These are phyloP conservation scores for Didymella lethalis DNA, from an alignment of 2,329 filamentous ascomycete species.

Conservation along the genomic window DNA sequence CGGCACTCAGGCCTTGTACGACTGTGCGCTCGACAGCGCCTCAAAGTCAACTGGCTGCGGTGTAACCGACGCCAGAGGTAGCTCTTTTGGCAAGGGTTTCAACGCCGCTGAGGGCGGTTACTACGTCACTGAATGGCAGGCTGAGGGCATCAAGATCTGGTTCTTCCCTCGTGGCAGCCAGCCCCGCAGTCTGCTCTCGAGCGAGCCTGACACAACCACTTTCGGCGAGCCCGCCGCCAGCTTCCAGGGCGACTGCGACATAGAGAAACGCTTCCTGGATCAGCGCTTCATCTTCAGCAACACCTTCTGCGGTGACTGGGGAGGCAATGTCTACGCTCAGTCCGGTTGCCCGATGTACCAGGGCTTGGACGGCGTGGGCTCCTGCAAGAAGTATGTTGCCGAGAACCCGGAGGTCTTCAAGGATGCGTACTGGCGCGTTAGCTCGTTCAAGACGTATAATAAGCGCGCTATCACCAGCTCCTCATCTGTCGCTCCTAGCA, in stretches of 20 bases:
- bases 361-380: conserved; percentile 21
- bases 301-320: conserved; percentile 90
- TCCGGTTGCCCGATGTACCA: conserved; percentile 61
- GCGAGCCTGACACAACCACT: conserved; percentile 65
- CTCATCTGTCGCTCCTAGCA: conserved; percentile 22
- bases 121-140: conserved; percentile 68
- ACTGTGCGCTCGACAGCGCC: conserved; percentile 32
- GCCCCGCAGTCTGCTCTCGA: conserved; percentile 66
- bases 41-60: conserved; percentile 52
- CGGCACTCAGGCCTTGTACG: conserved; percentile 14
- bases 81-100: conserved; percentile 60
- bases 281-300: conserved; percentile 82
- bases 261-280: conserved; percentile 71
- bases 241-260: conserved; percentile 77
- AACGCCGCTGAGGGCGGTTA: conserved; percentile 55
- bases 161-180: conserved; percentile 74
- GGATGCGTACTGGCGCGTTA: conserved; percentile 77
- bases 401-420: conserved; percentile 72
- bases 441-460: conserved; percentile 38
- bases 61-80: conserved; percentile 47
- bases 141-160: conserved; percentile 74
- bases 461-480: conserved; percentile 24
- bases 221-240: conserved; percentile 73
- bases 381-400: conserved; percentile 75
- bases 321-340: conserved; percentile 70